Conservation (phyloP, 2,329 filamentous ascomycete genomes). For the Nemania sp. region DNA sequence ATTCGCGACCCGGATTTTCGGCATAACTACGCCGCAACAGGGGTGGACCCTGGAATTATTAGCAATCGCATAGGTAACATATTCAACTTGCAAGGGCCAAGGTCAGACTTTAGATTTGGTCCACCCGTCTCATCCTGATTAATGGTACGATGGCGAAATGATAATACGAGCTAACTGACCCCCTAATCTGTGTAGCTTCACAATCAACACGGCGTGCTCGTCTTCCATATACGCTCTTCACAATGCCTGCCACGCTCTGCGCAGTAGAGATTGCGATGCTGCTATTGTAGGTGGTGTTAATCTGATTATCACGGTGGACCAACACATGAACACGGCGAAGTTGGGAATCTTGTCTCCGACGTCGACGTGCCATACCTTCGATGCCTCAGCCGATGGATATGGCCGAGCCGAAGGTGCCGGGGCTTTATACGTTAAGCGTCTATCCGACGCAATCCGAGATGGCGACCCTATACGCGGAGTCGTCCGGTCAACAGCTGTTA, state of each 20-base stretch:
- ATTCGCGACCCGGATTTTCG: constrained; percentile 34
- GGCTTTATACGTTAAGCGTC: constrained; percentile 34
- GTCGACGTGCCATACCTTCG: constrained; percentile 40
- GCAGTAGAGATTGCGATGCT: constrained; percentile 37
- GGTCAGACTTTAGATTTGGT: constrained; percentile 23
- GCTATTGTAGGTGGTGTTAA: constrained; percentile 46
- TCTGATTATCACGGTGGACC: constrained; percentile 41
- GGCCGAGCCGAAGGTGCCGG: constrained; percentile 32
- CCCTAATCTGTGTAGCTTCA: constrained; percentile 12
- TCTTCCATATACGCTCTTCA: constrained; percentile 43
- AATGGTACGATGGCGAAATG: background rate
- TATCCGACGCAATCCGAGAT: constrained; percentile 37
- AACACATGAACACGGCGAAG: constrained; percentile 40
- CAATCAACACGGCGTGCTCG: constrained; percentile 45
- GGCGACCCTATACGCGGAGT: constrained; percentile 38
- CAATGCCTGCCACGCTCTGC: constrained; percentile 38
- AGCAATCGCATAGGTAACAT: constrained; percentile 45
- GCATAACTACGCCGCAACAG: constrained; percentile 40
- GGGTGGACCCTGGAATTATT: constrained; percentile 44
- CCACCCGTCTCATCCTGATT: background rate
- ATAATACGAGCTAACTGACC: constrained; percentile 2
- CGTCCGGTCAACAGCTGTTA: constrained; percentile 34
- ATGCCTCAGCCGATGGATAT: constrained; percentile 40
- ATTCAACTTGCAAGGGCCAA: constrained; percentile 45
- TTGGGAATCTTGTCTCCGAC: constrained; percentile 42